Percentiles rank a stretch among this genome's conserved stretches.
These are phyloP conservation scores for Carnegiea gigantea DNA, from an alignment of 179 eudicot species.

Conservation along the genomic window DNA sequence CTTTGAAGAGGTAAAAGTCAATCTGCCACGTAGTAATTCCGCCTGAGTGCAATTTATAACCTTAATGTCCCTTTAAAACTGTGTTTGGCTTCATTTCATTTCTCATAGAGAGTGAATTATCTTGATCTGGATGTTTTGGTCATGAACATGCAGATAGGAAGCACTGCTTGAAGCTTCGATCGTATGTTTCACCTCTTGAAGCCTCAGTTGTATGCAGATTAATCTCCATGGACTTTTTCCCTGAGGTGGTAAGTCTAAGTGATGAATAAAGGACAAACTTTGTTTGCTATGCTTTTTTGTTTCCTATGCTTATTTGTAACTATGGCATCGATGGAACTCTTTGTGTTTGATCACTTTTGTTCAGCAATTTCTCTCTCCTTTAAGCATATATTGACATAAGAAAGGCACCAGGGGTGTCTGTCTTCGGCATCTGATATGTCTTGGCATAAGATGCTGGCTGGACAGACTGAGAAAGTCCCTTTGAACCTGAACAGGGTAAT, in stretches of 20 bases:
- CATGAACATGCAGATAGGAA: slow-evolving; percentile 26
- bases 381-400: slow-evolving; percentile 46
- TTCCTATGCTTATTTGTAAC: slow-evolving; percentile 19
- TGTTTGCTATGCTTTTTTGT: neutral
- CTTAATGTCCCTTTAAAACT: neutral
- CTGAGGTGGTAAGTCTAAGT: slow-evolving; percentile 44
- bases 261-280: slow-evolving; percentile 28
- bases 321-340: slow-evolving; percentile 24
- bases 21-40: neutral
- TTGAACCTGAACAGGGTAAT: slow-evolving; percentile 99
- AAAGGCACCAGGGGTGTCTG: slow-evolving; percentile 99
- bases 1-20: slow-evolving; percentile 45
- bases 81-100: neutral
- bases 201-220: slow-evolving; percentile 43
- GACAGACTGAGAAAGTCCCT: slow-evolving; percentile 99
- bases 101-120: neutral
- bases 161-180: slow-evolving; percentile 24
- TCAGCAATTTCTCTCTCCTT: neutral
- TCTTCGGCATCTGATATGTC: slow-evolving; percentile 37
- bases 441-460: slow-evolving; percentile 31
- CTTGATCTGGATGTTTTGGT: neutral
- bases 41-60: neutral
- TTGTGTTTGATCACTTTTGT: slow-evolving; percentile 15
- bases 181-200: slow-evolving; percentile 20
- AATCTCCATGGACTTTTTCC: slow-evolving; percentile 28